Evolutionary conservation across 768 basidiomycete species (phyloP), one percentile per base, ranked within the genome.

Genomic region (Phaeolepiota aurea): DNA sequence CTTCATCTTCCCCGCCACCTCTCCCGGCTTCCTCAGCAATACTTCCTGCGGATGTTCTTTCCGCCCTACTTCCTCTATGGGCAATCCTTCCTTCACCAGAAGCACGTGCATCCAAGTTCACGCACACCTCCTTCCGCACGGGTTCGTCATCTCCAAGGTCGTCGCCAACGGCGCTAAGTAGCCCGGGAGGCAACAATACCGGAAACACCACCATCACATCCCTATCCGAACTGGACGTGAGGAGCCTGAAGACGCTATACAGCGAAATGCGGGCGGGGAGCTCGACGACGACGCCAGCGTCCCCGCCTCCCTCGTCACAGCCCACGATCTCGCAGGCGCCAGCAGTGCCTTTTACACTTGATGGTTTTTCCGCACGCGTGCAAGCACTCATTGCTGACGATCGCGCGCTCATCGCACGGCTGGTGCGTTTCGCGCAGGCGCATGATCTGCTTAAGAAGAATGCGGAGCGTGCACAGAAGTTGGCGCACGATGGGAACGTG

Each of bases 371-470:
- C 10, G 59, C 71, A 15, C 74, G 91, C 4, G 82, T 96, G 33
- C 81, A 85, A 51, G 81, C 86, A 2, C 69, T 96, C 42, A 69
- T 96, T 39, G 68, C 74, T 22, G 94, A 96, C 57, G 89, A 93
- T 51, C 76, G 79, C 18, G 71, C 84, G 14, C 62, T 97, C 44
- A 88, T 92, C 45, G 86, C 90, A 58, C 74, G 91, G 21, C 64
- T 92, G 28, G 66, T 89, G 38, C 77, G 88, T 18, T 86, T 90
- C 50, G 91, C 87, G 2, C 82, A 88, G 58, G 87, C 90, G 37
- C 85, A 93, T 44, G 91, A 94, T 48, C 54, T 93, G 48, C 71
- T 94, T 45, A 94, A 91, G 72, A 86, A 82, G 64, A 92, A 91
- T 54, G 89, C 90, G 14, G 89, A 90, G 53, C 71, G 89, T 37